Evolutionary conservation across 208 protist species (phyloP).

Genomic region (Strigomonas culicis): DNA sequence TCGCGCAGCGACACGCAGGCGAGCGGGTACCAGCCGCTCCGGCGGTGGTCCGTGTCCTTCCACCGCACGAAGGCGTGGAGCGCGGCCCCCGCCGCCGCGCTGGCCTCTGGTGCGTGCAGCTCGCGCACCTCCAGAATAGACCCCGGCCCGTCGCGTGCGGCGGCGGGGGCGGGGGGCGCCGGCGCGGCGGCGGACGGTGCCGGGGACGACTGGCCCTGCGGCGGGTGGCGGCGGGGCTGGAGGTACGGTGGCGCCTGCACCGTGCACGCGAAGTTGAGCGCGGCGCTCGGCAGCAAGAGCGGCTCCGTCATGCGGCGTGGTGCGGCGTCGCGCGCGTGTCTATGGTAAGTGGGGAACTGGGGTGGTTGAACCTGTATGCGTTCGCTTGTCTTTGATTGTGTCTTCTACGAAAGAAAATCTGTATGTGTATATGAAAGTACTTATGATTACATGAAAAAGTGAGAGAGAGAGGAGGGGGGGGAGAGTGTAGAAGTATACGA

Average conservation of each 20-base stretch:
- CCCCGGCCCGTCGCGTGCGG: neutral
- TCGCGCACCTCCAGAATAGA: neutral
- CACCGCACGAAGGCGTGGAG: conserved; percentile 76
- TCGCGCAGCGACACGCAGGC: conserved; percentile 51
- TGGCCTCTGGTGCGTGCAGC: neutral
- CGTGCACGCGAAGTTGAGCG: conserved; percentile 6
- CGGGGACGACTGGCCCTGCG: neutral
- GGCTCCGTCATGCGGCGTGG: too few relatives aligned
- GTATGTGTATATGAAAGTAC: conserved; percentile 6
- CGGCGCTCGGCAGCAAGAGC: neutral
- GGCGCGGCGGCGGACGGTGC: neutral
- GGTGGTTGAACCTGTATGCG: too few relatives aligned
- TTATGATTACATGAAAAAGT: neutral
- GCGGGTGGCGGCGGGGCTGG: neutral
- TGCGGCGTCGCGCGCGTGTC: too few relatives aligned
- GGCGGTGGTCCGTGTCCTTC: conserved; percentile 72
- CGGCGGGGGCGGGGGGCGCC: neutral
- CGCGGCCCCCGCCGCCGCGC: conserved; percentile 2
- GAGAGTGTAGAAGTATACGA: too few relatives aligned
- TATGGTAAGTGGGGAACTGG: too few relatives aligned
- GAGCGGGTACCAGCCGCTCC: conserved; percentile 73
- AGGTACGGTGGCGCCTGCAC: neutral
- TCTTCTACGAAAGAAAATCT: neutral
- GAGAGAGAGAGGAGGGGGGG: too few relatives aligned
- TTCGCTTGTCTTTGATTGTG: neutral